Percentiles rank a stretch among this genome's conserved stretches.
phyloP scores from a whole-genome alignment of 805 yeast genomes.

The Danielia reshetovae region DNA sequence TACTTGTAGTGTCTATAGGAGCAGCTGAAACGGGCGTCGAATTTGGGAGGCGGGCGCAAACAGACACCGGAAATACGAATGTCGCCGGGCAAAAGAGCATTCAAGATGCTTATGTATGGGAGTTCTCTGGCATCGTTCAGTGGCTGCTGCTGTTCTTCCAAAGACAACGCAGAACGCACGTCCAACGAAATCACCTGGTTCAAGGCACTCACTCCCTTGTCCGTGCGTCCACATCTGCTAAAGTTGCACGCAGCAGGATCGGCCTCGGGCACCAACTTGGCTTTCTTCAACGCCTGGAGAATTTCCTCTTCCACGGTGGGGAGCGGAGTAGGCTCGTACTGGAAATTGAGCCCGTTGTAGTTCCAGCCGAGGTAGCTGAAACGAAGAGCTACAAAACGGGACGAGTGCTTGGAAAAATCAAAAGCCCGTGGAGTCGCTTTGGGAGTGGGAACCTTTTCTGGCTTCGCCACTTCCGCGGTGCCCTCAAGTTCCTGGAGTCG shows the following conservation, averaged over 20 bases:
- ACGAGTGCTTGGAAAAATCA: constrained; percentile 60
- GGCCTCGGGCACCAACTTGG: constrained; percentile 58
- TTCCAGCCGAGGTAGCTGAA: constrained; percentile 94
- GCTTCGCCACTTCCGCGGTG: background rate
- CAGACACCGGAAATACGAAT: constrained; percentile 80
- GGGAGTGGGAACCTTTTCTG: background rate
- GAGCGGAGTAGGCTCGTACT: constrained; percentile 66
- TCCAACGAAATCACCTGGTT: constrained; percentile 83
- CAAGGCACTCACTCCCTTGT: constrained; percentile 95
- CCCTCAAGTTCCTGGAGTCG: constrained; percentile 56
- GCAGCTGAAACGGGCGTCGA: constrained; percentile 94
- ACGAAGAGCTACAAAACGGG: constrained; percentile 70
- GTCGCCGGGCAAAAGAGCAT: constrained; percentile 75
- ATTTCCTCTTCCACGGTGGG: constrained; percentile 86
- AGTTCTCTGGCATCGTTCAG: constrained; percentile 63
- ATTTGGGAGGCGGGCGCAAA: constrained; percentile 73
- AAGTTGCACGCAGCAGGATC: constrained; percentile 65
- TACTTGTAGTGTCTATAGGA: constrained; percentile 81
- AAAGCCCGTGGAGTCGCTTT: constrained; percentile 36
- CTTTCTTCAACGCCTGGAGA: constrained; percentile 63
- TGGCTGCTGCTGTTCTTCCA: constrained; percentile 58
- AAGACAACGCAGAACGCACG: constrained; percentile 64
- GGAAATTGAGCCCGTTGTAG: constrained; percentile 86
- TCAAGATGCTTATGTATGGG: constrained; percentile 71
- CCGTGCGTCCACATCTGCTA: constrained; percentile 93